phyloP scores from a whole-genome alignment of 495 filamentous ascomycete species.

The Penicillium daleae region DNA sequence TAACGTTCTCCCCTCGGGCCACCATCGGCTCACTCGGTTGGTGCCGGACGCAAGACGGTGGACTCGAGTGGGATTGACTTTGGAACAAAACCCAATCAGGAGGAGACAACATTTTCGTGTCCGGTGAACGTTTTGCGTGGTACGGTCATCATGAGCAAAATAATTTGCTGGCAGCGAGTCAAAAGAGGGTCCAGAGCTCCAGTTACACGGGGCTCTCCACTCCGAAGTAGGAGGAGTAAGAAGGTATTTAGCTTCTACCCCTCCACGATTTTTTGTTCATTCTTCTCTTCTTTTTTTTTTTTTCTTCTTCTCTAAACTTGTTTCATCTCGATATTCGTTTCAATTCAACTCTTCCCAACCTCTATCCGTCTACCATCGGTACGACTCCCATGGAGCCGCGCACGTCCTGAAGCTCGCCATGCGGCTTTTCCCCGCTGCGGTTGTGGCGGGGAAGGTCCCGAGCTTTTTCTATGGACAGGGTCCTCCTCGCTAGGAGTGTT shows the following conservation, averaged over 20 bases:
- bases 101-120: slow-evolving; percentile 8
- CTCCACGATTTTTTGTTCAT: not conserved
- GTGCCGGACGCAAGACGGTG: slow-evolving; percentile 21
- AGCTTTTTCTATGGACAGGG: slow-evolving; percentile 17
- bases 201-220: slow-evolving; percentile 15
- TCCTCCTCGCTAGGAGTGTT: slow-evolving; percentile 38
- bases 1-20: not conserved
- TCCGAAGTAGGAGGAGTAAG: not conserved
- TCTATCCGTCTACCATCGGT: slow-evolving; percentile 32
- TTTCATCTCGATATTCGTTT: slow-evolving; percentile 3
- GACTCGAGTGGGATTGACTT: slow-evolving; percentile 18
- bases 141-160: slow-evolving; percentile 19
- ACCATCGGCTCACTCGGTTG: slow-evolving; percentile 17
- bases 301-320: slow-evolving; percentile 18
- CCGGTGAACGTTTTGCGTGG: slow-evolving; percentile 24
- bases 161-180: too few relatives aligned
- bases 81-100: slow-evolving; percentile 13
- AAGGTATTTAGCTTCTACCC: slow-evolving; percentile 3
- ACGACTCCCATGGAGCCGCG: slow-evolving; percentile 45
- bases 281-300: slow-evolving; percentile 16
- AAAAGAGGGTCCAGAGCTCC: not conserved
- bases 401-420: slow-evolving; percentile 29
- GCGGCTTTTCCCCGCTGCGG: not conserved
- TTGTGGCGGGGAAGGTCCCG: slow-evolving; percentile 11
- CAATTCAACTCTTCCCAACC: not conserved